Percentiles rank a stretch among this genome's conserved stretches.
These are phyloP conservation scores for Centrapalus pauciflorus DNA, from an alignment of 129 eudicot species.

Conservation along the genomic window DNA sequence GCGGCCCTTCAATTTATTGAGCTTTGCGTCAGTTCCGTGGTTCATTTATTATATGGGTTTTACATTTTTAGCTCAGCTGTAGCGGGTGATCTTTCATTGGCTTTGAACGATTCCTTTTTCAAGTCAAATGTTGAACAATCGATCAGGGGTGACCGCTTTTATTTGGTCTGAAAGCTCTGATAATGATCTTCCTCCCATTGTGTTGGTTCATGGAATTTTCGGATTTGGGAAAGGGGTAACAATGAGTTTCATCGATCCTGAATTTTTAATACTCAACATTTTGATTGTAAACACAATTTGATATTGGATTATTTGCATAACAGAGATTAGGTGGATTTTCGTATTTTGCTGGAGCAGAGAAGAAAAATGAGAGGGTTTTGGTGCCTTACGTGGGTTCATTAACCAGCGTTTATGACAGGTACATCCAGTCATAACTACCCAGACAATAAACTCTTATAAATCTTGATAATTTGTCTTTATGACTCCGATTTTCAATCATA, in stretches of 20 bases:
- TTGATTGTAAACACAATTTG: no score
- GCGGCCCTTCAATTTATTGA: slow-evolving; percentile 63
- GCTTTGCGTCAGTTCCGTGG: slow-evolving; percentile 62
- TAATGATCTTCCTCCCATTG: slow-evolving; percentile 63
- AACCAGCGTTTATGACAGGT: slow-evolving; percentile 82
- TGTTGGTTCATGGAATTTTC: slow-evolving; percentile 73
- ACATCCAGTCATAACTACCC: no score
- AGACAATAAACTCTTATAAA: slow-evolving; percentile 35
- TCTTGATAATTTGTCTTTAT: slow-evolving; percentile 71
- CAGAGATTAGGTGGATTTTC: slow-evolving; percentile 81
- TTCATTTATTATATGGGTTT: slow-evolving; percentile 73
- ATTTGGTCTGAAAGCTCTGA: slow-evolving; percentile 15
- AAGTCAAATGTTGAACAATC: slow-evolving; percentile 41
- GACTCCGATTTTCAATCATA: no score
- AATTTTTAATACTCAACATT: no score
- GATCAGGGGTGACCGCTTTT: slow-evolving; percentile 27
- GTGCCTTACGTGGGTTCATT: slow-evolving; percentile 77
- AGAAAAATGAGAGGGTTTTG: slow-evolving; percentile 62
- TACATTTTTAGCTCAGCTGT: slow-evolving; percentile 94
- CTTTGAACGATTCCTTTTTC: slow-evolving; percentile 48
- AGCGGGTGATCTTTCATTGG: slow-evolving; percentile 76
- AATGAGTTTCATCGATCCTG: no score
- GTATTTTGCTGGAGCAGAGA: slow-evolving; percentile 77
- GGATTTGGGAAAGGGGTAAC: slow-evolving; percentile 95
- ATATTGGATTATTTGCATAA: no score